These are phyloP conservation scores for Kwoniella sp. DNA, from an alignment of 768 basidiomycete genomes.

Conservation along the genomic window DNA sequence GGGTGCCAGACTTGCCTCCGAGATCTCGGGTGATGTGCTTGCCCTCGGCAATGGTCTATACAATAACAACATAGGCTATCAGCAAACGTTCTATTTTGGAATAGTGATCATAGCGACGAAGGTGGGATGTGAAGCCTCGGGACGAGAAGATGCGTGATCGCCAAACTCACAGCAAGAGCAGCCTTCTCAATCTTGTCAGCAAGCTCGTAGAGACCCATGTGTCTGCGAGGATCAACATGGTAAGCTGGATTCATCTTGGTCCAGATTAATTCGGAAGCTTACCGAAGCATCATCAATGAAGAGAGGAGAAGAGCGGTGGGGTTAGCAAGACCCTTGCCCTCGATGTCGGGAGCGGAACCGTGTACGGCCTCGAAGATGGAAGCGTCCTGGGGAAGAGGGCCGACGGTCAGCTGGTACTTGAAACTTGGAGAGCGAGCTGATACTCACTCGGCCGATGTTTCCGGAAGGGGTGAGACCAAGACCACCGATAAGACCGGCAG, in stretches of 20 bases:
- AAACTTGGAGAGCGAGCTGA: not conserved
- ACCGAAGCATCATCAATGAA: slow-evolving; percentile 97
- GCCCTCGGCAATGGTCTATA: slow-evolving; percentile 93
- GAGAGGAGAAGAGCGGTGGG: slow-evolving; percentile 97
- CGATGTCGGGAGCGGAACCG: slow-evolving; percentile 99
- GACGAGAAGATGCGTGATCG: too few species aligned
- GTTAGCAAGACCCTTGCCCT: slow-evolving; percentile 77
- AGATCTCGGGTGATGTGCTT: slow-evolving; percentile 92
- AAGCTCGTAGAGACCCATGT: slow-evolving; percentile 84
- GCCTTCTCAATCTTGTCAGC: slow-evolving; percentile 91
- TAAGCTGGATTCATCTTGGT: not conserved
- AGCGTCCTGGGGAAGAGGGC: slow-evolving; percentile 68
- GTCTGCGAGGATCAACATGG: slow-evolving; percentile 59
- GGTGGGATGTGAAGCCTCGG: too few species aligned
- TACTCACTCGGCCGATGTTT: slow-evolving; percentile 85
- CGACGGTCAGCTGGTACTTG: not conserved
- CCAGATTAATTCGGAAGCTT: slow-evolving; percentile 37
- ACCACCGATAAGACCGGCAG: slow-evolving; percentile 96
- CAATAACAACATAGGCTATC: not conserved
- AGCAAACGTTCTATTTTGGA: slow-evolving; percentile 2
- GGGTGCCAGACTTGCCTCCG: slow-evolving; percentile 86
- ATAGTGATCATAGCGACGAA: too few species aligned
- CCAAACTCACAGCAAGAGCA: slow-evolving; percentile 70
- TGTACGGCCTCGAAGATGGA: slow-evolving; percentile 99
- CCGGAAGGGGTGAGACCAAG: slow-evolving; percentile 96